phyloP scores from a whole-genome alignment of 1,284 basidiomycete species.

The Fomitopsis pinicola region DNA sequence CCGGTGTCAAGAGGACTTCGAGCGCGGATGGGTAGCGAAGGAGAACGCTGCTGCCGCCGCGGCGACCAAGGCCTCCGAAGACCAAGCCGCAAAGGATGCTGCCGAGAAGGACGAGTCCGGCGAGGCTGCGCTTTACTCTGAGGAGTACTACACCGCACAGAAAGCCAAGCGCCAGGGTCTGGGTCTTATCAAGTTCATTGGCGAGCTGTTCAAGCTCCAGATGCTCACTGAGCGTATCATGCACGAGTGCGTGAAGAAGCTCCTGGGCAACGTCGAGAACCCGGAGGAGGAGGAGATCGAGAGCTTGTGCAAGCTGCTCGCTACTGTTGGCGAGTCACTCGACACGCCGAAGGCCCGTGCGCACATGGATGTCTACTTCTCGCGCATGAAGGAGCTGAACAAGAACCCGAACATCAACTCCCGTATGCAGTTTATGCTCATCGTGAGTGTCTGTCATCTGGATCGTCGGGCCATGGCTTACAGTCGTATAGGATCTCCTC shows the following conservation, averaged over 20 bases:
- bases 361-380: constrained; percentile 92
- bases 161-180: constrained; percentile 97
- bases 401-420: constrained; percentile 75
- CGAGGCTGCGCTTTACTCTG: constrained; percentile 79
- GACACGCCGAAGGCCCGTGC: constrained; percentile 78
- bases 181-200: constrained; percentile 96
- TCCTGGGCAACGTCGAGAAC: constrained; percentile 87
- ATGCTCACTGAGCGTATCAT: constrained; percentile 54
- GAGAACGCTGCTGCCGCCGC: constrained; percentile 19
- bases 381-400: constrained; percentile 78
- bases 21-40: constrained; percentile 81
- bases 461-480: neutral
- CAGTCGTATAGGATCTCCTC: constrained; percentile 46
- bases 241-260: constrained; percentile 94
- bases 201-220: constrained; percentile 95
- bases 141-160: constrained; percentile 94
- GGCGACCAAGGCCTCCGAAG: constrained; percentile 35
- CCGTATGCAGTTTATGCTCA: constrained; percentile 93
- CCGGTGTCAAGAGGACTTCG: constrained; percentile 79
- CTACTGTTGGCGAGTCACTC: constrained; percentile 82
- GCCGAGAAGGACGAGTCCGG: constrained; percentile 50
- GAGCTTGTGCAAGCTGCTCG: constrained; percentile 88
- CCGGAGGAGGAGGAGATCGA: constrained; percentile 99
- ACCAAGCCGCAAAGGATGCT: constrained; percentile 56
- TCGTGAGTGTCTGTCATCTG: constrained; percentile 45